Evolutionary conservation across 495 filamentous ascomycete genomes (phyloP), one percentile per base, ranked within the genome.

Genomic region (Pseudomonodictys pantanalensis): DNA sequence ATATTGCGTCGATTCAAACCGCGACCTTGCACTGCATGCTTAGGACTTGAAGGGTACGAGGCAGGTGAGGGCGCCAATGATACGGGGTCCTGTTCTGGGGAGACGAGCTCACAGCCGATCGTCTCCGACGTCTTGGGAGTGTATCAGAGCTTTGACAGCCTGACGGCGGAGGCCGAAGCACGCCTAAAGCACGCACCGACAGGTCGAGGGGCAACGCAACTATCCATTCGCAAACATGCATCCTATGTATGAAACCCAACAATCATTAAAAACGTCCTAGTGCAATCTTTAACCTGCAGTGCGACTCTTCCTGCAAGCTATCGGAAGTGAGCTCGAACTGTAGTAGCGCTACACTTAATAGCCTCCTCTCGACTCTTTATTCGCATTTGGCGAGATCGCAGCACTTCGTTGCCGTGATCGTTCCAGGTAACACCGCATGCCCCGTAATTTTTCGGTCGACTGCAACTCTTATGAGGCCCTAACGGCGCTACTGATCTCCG

Each of bases 81-180:
- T 9, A 18, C 9, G 24, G 7, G 53, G 9, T 56, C 53, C 53
- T 56, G 23, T 17, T 47, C 42, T 42, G 22, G 52, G 53, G 53
- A 56, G 53, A 56, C 53, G 53, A 56, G 35, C 23, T 26, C 53
- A 47, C 53, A 56, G 41, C 53, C 53, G 47, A 26, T 50, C 24
- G 23, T 30, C 23, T 50, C 47, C 47, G 29, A 29, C 9, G 18
- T n/a, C 25, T 41, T 39, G 49, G 49, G 49, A 38, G 49, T 32
- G 17, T 32, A 22, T 52, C 49, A 32, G 49, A 24, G 2, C 17
- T n/a, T 41, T 39, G 35, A 10, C 49, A 38, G 49, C 47, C 17
- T 52, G 49, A 24, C 46, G 32, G 46, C 26, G 23, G 46, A 12
- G 15, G 38, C 38, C 38, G 38, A 41, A 41, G 15, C 38, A 41